These are phyloP conservation scores for Datisca glomerata DNA, from an alignment of 306 rosid species.

Conservation along the genomic window DNA sequence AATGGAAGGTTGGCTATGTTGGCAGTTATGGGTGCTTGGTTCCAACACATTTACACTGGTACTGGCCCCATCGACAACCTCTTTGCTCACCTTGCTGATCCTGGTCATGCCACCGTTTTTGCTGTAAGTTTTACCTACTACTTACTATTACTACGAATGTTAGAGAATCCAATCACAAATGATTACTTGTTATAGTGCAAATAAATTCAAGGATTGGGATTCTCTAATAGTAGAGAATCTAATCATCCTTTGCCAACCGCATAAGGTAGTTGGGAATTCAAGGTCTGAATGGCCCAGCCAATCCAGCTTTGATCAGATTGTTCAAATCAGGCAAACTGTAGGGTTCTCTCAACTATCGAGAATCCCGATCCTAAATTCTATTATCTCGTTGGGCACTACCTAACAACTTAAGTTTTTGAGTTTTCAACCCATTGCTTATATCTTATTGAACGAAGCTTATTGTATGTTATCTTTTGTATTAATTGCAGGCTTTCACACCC, in stretches of 20 bases:
- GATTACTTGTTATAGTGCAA: no score
- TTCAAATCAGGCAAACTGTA: no score
- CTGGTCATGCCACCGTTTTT: slow-evolving; percentile 65
- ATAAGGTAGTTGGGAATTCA: not conserved
- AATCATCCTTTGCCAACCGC: no score
- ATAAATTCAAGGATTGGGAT: no score
- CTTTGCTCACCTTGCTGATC: slow-evolving; percentile 71
- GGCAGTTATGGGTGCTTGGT: slow-evolving; percentile 81
- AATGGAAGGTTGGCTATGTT: slow-evolving; percentile 67
- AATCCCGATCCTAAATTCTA: no score
- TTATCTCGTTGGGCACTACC: no score
- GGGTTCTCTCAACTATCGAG: no score
- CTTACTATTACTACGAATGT: not conserved
- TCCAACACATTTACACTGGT: slow-evolving; percentile 66
- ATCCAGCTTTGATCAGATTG: no score
- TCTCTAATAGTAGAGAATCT: no score
- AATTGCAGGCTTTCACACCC: slow-evolving; percentile 59
- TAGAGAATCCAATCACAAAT: not conserved
- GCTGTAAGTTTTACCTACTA: slow-evolving; percentile 25
- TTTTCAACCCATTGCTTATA: no score
- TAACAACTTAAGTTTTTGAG: no score
- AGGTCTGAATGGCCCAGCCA: no score
- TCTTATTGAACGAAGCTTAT: not conserved
- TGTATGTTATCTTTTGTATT: not conserved
- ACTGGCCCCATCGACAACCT: slow-evolving; percentile 78